Percentiles rank a stretch among this genome's conserved stretches.
phyloP scores from a whole-genome alignment of 2,329 filamentous ascomycete species.

The Epichloe elymi region DNA sequence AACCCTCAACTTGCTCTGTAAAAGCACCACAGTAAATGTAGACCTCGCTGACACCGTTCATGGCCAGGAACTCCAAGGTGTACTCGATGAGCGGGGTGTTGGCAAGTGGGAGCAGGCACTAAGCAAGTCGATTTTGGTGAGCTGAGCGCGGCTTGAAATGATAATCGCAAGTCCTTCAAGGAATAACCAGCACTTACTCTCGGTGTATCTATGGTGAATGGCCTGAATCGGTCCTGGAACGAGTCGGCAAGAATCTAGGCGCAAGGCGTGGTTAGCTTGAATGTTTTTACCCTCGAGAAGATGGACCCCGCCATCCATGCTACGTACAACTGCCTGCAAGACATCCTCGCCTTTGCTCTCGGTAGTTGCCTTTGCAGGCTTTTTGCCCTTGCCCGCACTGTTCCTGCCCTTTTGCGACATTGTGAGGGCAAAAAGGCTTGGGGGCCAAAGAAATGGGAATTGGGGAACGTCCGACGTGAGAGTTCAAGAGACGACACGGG shows the following conservation, averaged over 20 bases:
- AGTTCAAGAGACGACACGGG: slow-evolving; percentile 5
- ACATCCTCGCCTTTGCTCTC: slow-evolving; percentile 46
- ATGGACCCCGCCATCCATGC: slow-evolving; percentile 15
- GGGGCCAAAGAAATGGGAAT: background rate
- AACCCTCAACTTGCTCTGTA: slow-evolving; percentile 73
- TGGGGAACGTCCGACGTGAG: slow-evolving; percentile 2
- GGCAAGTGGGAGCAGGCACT: slow-evolving; percentile 87
- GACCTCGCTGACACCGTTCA: slow-evolving; percentile 88
- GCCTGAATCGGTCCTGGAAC: slow-evolving; percentile 82
- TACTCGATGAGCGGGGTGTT: slow-evolving; percentile 96
- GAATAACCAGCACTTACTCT: slow-evolving; percentile 39
- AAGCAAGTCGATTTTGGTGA: slow-evolving; percentile 2
- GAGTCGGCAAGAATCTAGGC: slow-evolving; percentile 76
- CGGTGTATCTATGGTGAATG: slow-evolving; percentile 79
- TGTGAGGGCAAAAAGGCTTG: slow-evolving; percentile 5
- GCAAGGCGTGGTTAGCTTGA: slow-evolving; percentile 10
- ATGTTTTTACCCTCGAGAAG: background rate
- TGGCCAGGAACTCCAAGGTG: slow-evolving; percentile 88
- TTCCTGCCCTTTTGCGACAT: slow-evolving; percentile 36
- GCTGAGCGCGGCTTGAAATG: background rate
- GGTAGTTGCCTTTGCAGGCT: slow-evolving; percentile 34
- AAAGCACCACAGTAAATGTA: slow-evolving; percentile 86
- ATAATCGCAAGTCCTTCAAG: no score
- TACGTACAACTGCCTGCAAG: slow-evolving; percentile 42
- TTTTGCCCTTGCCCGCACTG: slow-evolving; percentile 36